Conservation (phyloP, 78 protist species). For the Dictyostelium firmibasis region DNA sequence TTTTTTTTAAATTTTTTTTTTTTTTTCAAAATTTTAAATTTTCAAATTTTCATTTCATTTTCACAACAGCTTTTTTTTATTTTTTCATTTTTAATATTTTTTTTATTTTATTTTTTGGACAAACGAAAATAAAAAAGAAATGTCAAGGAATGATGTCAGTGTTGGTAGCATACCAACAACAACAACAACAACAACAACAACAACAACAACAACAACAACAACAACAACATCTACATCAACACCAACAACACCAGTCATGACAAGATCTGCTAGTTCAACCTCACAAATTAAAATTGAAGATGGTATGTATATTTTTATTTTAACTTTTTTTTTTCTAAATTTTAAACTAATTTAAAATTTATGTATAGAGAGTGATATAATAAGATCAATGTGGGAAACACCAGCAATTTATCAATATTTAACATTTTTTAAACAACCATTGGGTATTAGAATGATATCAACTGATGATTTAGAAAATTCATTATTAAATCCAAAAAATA, state of each 20-base stretch:
- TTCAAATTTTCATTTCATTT: background rate
- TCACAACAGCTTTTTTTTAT: too few relatives aligned
- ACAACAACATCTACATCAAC: background rate
- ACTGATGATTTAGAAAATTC: slow-evolving; percentile 43
- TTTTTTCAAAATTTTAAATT: too few relatives aligned
- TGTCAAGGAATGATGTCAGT: too few relatives aligned
- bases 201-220: background rate
- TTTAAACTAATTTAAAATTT: background rate
- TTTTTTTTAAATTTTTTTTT: too few relatives aligned
- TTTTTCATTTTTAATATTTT: too few relatives aligned
- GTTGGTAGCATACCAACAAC: background rate
- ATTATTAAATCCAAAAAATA: background rate
- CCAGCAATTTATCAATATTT: slow-evolving; percentile 27
- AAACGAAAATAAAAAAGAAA: too few relatives aligned
- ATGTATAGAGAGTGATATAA: background rate
- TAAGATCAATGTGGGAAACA: slow-evolving; percentile 66
- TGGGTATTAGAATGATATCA: background rate
- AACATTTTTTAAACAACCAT: slow-evolving; percentile 21
- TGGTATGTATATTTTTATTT: background rate
- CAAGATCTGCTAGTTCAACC: background rate
- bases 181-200: background rate
- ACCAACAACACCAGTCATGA: background rate
- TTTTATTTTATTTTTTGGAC: too few relatives aligned
- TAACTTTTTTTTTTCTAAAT: background rate
- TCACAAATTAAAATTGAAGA: background rate